Percentiles rank a stretch among this genome's conserved stretches.
Conservation (phyloP, 2,329 filamentous ascomycete species). For the Calonectria pauciramosa region DNA sequence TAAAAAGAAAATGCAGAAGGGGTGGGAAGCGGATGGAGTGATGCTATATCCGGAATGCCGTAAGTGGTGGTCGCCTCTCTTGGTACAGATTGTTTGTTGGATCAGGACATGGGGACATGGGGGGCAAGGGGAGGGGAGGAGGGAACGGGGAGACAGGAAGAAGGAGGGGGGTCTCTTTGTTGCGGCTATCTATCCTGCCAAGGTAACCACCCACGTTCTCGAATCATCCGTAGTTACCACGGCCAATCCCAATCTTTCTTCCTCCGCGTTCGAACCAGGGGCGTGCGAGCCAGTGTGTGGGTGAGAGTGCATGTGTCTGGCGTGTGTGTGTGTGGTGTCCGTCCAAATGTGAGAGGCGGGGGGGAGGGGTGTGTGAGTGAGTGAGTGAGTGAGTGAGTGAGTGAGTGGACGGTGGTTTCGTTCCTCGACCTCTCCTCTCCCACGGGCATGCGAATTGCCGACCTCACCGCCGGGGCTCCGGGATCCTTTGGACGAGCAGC, state of each 20-base stretch:
- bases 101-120: not conserved
- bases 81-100: not conserved
- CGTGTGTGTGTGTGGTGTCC: not conserved
- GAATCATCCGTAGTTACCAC: not conserved
- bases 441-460: not conserved
- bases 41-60: conserved; percentile 17
- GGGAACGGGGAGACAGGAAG: too few species aligned
- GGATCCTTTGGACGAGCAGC: not conserved
- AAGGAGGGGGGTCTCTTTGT: not conserved
- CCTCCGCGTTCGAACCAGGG: not conserved
- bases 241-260: not conserved
- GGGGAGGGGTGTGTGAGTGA: not conserved
- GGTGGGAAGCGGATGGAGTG: not conserved
- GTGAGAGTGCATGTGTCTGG: not conserved
- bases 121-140: not conserved
- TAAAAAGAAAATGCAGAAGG: not conserved
- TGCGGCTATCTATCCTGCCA: conserved; percentile 5
- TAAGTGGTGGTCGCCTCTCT: not conserved
- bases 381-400: not conserved
- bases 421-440: not conserved
- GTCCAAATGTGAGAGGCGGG: not conserved
- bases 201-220: conserved; percentile 4
- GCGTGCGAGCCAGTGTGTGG: not conserved
- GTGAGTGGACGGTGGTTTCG: not conserved
- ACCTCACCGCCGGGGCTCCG: conserved; percentile 5